A percentile compares a stretch with the other conserved stretches of the same genome.
phyloP scores from a whole-genome alignment of 2,329 filamentous ascomycete genomes.

The Fusarium goolgardi region DNA sequence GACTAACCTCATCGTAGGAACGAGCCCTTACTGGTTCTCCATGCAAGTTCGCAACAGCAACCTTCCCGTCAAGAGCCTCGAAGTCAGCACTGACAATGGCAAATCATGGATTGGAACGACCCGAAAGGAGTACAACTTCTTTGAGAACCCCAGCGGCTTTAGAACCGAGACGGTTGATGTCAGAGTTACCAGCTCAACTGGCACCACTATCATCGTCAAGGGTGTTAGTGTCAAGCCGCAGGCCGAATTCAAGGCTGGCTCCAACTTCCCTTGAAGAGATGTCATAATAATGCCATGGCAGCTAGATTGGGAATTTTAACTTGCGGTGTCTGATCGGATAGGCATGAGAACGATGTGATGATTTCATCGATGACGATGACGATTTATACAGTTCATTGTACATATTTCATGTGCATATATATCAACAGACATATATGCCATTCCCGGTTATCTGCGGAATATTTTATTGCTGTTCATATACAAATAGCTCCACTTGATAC shows the following conservation, averaged over 20 bases:
- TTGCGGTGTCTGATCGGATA: neutral
- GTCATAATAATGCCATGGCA: neutral
- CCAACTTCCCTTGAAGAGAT: constrained; percentile 47
- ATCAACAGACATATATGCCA: neutral
- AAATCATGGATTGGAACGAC: constrained; percentile 66
- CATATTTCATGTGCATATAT: neutral
- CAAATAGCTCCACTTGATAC: neutral
- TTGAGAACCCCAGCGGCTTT: constrained; percentile 69
- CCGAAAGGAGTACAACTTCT: constrained; percentile 69
- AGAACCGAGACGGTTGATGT: constrained; percentile 65
- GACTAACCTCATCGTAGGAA: constrained; percentile 7
- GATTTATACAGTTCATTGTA: neutral
- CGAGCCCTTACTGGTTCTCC: constrained; percentile 52
- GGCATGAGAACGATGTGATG: no score
- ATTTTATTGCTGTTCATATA: rapidly evolving
- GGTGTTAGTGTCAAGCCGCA: constrained; percentile 57
- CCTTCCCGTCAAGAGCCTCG: constrained; percentile 64
- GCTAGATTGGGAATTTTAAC: no score
- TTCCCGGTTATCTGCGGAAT: neutral
- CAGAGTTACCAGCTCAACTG: constrained; percentile 64
- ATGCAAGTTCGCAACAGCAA: constrained; percentile 73
- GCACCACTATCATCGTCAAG: constrained; percentile 63
- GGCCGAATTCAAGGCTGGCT: constrained; percentile 44
- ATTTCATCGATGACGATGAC: neutral
- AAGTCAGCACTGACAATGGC: constrained; percentile 71